Conservation (phyloP, 441 rosid genomes). For the Pelargonium citronellum region DNA sequence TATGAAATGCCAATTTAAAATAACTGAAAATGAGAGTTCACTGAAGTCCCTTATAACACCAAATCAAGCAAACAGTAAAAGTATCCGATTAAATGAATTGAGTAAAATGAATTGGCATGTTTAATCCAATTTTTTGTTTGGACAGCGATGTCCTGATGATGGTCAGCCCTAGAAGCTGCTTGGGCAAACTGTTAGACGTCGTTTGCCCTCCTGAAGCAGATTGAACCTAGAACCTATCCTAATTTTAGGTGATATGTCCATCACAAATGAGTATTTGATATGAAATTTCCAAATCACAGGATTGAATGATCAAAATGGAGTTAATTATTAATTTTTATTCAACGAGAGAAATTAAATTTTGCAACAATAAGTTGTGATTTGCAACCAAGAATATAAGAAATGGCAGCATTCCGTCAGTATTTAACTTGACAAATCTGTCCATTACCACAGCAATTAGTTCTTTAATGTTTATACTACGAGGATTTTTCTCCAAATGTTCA, state of each 20-base stretch:
- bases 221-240: not conserved
- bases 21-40: not conserved
- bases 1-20: not conserved
- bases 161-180: not conserved
- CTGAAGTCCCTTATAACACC: not conserved
- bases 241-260: not conserved
- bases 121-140: not conserved
- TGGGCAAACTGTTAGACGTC: not conserved
- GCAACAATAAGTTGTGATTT: not conserved
- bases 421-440: not conserved
- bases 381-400: not conserved
- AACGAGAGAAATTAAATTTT: no score
- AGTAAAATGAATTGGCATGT: not conserved
- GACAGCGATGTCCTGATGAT: not conserved
- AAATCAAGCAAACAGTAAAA: no score
- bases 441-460: not conserved
- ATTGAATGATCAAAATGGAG: not conserved
- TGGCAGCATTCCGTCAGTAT: not conserved
- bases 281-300: not conserved
- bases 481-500: not conserved
- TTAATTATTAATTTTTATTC: no score
- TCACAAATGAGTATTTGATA: not conserved
- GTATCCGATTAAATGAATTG: not conserved
- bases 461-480: not conserved
- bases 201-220: not conserved